phyloP scores from a whole-genome alignment of 176 grass and related monocot genomes.

The Zea luxurians region DNA sequence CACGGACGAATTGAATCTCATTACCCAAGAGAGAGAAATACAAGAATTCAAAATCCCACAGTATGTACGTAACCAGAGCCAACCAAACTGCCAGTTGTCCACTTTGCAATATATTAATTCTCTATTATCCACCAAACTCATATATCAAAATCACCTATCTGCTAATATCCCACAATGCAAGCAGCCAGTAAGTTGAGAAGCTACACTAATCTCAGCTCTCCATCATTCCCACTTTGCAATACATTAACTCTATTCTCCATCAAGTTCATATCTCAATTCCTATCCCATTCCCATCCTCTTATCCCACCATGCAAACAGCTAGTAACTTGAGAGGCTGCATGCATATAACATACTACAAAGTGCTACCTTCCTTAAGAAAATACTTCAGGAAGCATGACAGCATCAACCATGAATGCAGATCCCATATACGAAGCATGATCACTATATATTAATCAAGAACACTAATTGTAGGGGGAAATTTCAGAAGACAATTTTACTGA shows the following conservation, averaged over 20 bases:
- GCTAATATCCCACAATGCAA: not conserved
- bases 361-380: slow-evolving; percentile 9
- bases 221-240: not conserved
- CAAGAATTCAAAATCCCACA: too few relatives aligned
- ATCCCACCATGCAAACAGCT: not conserved
- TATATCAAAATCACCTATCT: not conserved
- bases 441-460: slow-evolving; percentile 13
- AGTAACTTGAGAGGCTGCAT: not conserved
- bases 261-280: not conserved
- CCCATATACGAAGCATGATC: slow-evolving; percentile 13
- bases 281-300: not conserved
- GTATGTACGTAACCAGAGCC: not conserved
- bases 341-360: slow-evolving; percentile 1
- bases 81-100: not conserved
- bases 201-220: not conserved
- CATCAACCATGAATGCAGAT: slow-evolving; percentile 1
- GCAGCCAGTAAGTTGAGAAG: not conserved
- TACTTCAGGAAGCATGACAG: slow-evolving; percentile 1
- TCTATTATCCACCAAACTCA: not conserved
- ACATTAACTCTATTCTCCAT: not conserved
- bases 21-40: not conserved
- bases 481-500: not conserved
- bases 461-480: not conserved
- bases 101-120: not conserved
- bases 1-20: not conserved